Evolutionary conservation across 148 eudicot genomes (phyloP).

Genomic region (Persicaria maculosa): DNA sequence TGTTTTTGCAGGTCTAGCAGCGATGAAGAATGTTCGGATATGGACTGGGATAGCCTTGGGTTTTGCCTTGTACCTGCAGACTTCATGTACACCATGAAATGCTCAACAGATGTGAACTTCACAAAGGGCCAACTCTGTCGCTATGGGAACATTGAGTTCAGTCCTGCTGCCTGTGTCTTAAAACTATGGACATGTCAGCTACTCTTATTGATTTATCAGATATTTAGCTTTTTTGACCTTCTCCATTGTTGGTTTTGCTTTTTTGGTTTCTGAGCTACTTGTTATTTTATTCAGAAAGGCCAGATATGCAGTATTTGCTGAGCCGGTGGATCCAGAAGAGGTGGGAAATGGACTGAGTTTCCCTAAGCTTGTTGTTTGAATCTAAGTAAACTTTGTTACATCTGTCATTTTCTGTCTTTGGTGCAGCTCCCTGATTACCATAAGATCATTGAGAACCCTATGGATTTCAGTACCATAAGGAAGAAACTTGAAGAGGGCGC

Average conservation of each 20-base stretch:
- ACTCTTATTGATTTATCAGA: not conserved
- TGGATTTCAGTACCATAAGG: constrained; percentile 84
- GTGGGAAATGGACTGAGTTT: constrained; percentile 22
- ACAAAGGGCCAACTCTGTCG: too few species aligned
- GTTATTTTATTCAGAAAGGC: constrained; percentile 57
- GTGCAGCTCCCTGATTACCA: constrained; percentile 82
- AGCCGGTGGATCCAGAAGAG: constrained; percentile 89
- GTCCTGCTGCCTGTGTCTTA: too few species aligned
- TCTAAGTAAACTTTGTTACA: not conserved
- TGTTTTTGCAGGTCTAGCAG: too few species aligned
- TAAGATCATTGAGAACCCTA: constrained; percentile 67
- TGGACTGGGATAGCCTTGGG: too few species aligned
- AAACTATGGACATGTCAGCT: too few species aligned
- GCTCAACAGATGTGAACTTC: too few species aligned
- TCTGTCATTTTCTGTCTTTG: constrained; percentile 15
- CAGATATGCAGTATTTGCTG: constrained; percentile 77
- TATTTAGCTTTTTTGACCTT: not conserved
- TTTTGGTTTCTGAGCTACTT: constrained; percentile 18
- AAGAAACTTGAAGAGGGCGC: constrained; percentile 46
- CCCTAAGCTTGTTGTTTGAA: not conserved
- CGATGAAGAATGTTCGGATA: too few species aligned
- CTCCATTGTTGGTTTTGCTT: constrained; percentile 11
- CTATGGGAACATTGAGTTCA: too few species aligned
- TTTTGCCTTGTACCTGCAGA: too few species aligned
- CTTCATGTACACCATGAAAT: too few species aligned